phyloP scores from a whole-genome alignment of 176 grass and related monocot species.

The Aegilops sharonensis region DNA sequence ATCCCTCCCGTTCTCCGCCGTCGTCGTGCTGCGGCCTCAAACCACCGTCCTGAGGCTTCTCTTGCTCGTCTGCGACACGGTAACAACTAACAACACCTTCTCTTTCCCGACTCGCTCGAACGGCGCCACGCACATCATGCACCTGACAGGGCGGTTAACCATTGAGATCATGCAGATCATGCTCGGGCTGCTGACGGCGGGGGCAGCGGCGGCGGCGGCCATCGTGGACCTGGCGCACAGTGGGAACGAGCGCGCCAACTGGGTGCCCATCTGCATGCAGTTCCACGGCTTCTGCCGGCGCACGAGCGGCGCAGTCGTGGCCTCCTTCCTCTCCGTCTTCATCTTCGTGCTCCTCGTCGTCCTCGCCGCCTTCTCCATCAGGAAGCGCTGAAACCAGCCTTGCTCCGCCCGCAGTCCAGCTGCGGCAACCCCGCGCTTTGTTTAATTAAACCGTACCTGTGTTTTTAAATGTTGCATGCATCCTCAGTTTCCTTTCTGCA shows the following conservation, averaged over 20 bases:
- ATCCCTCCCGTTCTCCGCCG: slow-evolving; percentile 78
- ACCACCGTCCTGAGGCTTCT: slow-evolving; percentile 67
- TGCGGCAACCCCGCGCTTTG: not conserved
- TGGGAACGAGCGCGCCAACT: slow-evolving; percentile 76
- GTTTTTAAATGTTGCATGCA: not conserved
- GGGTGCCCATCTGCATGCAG: slow-evolving; percentile 95
- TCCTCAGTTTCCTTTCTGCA: not conserved
- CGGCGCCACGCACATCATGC: not conserved
- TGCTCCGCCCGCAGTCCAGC: not conserved
- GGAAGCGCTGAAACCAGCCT: slow-evolving; percentile 43
- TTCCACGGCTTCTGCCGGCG: slow-evolving; percentile 82
- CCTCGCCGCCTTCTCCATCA: slow-evolving; percentile 56
- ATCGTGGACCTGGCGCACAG: slow-evolving; percentile 88
- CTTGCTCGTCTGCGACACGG: slow-evolving; percentile 69
- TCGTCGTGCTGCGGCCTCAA: slow-evolving; percentile 51
- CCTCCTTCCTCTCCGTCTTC: slow-evolving; percentile 75
- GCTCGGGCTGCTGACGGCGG: slow-evolving; percentile 51
- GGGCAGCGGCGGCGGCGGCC: slow-evolving; percentile 51
- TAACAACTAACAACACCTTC: not conserved
- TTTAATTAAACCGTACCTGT: not conserved
- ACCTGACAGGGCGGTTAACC: not conserved
- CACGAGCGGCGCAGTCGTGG: slow-evolving; percentile 81
- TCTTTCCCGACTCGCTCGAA: not conserved
- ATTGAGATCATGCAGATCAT: slow-evolving; percentile 42
- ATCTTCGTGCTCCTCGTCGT: slow-evolving; percentile 70